Evolutionary conservation across 305 asterid genomes (phyloP).

Genomic region (Fraxinus sp.): DNA sequence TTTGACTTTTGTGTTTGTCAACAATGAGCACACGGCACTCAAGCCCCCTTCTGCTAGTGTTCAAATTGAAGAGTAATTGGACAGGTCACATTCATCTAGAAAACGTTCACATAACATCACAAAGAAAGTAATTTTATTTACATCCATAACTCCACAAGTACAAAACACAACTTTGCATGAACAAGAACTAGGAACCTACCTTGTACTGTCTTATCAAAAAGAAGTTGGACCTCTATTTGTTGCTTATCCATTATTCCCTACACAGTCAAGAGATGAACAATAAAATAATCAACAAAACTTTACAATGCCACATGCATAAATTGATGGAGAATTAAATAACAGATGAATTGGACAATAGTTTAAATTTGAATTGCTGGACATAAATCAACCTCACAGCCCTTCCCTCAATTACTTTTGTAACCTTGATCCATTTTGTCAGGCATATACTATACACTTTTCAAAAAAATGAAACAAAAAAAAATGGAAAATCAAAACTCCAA

Average conservation of each 20-base stretch:
- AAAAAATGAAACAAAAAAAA: background rate
- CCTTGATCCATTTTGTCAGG: background rate
- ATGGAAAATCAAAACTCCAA: background rate
- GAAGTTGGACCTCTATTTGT: slow-evolving; percentile 57
- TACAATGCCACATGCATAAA: background rate
- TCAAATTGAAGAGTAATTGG: background rate
- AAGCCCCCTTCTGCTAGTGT: background rate
- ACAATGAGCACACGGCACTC: background rate
- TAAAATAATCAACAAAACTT: slow-evolving; percentile 3
- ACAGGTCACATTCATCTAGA: background rate
- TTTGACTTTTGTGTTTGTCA: background rate
- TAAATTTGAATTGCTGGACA: background rate
- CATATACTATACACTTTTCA: background rate
- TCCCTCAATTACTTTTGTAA: background rate
- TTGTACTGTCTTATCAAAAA: slow-evolving; percentile 84
- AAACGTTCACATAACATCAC: background rate
- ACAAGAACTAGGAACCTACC: slow-evolving; percentile 48
- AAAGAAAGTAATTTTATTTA: background rate
- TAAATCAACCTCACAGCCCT: background rate
- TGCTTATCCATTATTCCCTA: slow-evolving; percentile 67
- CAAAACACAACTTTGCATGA: slow-evolving; percentile 3
- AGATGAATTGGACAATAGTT: background rate
- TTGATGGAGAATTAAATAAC: background rate
- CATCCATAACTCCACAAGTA: background rate
- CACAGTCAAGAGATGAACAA: slow-evolving; percentile 31